Percentiles rank a stretch among this genome's conserved stretches.
Evolutionary conservation across 2,329 filamentous ascomycete species (phyloP).

Genomic region (Ceratocystis papillata): DNA sequence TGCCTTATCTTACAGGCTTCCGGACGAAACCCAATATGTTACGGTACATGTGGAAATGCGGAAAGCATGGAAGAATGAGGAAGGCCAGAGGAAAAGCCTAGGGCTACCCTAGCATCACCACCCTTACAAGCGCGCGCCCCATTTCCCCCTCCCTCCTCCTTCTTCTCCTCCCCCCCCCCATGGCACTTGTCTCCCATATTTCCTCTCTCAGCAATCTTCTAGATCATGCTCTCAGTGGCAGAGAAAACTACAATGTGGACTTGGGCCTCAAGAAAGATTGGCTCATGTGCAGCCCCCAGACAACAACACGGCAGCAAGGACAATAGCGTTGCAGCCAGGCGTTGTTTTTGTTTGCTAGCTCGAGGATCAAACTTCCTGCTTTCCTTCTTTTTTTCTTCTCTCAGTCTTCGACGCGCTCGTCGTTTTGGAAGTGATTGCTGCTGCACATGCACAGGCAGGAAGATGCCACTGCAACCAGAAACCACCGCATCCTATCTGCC

Average conservation of each 20-base stretch:
- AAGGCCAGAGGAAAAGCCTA: background rate
- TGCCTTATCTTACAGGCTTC: background rate
- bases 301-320: background rate
- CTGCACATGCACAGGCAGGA: background rate
- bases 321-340: background rate
- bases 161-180: background rate
- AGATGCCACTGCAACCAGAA: background rate
- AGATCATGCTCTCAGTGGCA: background rate
- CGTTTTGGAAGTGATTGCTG: constrained; percentile 4
- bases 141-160: background rate
- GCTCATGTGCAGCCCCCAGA: background rate
- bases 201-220: constrained; percentile 11
- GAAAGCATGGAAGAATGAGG: background rate
- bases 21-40: background rate
- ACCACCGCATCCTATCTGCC: background rate
- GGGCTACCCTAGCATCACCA: background rate
- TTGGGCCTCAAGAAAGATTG: background rate
- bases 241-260: background rate
- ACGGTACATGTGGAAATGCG: background rate
- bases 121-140: background rate
- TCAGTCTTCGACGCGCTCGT: background rate
- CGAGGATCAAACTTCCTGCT: background rate
- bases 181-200: background rate
- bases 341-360: background rate
- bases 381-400: background rate